These are phyloP conservation scores for Ceratocystiopsis brevicomis DNA, from an alignment of 2,329 filamentous ascomycete species.

Conservation along the genomic window DNA sequence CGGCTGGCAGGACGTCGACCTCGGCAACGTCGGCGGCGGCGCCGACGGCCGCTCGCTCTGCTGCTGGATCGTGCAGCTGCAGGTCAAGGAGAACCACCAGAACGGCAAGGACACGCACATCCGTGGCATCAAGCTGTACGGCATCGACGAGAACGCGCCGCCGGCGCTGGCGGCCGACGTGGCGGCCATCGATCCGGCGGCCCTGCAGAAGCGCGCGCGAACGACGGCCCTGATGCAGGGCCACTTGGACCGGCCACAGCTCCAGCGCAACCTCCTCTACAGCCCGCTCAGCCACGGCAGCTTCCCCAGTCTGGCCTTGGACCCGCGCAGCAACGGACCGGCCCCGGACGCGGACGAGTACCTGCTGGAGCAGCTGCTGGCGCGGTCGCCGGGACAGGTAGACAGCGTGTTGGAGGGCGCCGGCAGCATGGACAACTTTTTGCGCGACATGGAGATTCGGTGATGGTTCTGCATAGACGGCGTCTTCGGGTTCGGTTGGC, in stretches of 20 bases:
- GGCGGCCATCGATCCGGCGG: too few relatives aligned
- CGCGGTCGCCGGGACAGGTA: conserved; percentile 12
- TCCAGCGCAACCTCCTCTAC: too few relatives aligned
- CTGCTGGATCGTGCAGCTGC: conserved; percentile 77
- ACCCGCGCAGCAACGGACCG: conserved; percentile 6
- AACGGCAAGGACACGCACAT: conserved; percentile 99
- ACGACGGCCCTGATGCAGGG: too few relatives aligned
- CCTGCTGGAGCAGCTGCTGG: conserved; percentile 15
- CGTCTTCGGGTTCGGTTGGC: too few relatives aligned
- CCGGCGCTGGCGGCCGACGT: conserved; percentile 3
- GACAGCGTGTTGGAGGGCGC: conserved; percentile 13
- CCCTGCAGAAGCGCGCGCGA: too few relatives aligned
- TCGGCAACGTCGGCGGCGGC: conserved; percentile 33
- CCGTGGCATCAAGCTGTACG: conserved; percentile 74
- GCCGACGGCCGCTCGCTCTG: conserved; percentile 57
- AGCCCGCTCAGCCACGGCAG: too few relatives aligned
- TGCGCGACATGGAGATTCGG: conserved; percentile 24
- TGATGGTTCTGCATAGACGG: conserved; percentile 7
- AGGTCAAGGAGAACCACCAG: conserved; percentile 90
- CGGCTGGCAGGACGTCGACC: conserved; percentile 78
- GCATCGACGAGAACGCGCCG: conserved; percentile 31
- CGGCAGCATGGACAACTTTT: conserved; percentile 20
- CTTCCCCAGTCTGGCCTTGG: too few relatives aligned
- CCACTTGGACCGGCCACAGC: too few relatives aligned
- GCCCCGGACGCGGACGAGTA: conserved; percentile 14